Base-by-base conservation (phyloP, 2,329 filamentous ascomycete species). In the Dactylellina cionopaga region DNA sequence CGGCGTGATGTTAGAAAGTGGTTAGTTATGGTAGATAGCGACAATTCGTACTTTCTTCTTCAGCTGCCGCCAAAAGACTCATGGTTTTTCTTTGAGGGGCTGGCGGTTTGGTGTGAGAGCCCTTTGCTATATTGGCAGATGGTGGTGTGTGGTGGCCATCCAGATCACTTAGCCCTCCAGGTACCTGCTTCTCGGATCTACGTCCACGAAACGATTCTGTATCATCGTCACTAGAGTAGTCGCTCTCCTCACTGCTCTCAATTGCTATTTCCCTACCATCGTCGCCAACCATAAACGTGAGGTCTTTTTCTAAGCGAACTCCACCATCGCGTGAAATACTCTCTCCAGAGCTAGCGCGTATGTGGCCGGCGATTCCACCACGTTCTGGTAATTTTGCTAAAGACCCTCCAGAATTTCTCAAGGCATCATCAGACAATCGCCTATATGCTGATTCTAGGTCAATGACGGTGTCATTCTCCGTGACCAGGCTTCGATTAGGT, bases 361-460 rank as follows among this genome's bases (percentile, higher is more conserved):
- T 77, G 43, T 75, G 49, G 5, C 82, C 80, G 9, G 78, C 78
- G 47, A 83, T 81, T 76, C 49, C 76, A 77, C 88, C 89, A 54
- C 86, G 84, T 74, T 75, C 78, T n/a, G 88, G 85, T 19, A 91
- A 81, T 54, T 84, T 82, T 5, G 89, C 84, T 29, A 94, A 80
- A 54, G 83, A 86, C 25, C 90, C 88, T 15, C 86, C 84, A 3
- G 88, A 88, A 27, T 84, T 84, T 2, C 87, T 83, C 43, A 93
- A 81, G 54, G 89, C 88, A 9, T 89, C 89, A 78, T 93, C 89
- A 0, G 90, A 92, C 15, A 92, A 81, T 68, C 87, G 85, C 54
- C 88, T 84, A 78, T 92, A 91, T 2, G 90, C 89, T 74, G 83
- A 89, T 68, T 85, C 87, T 80, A 90, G 86, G 77, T 92, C 89